Evolutionary conservation across 768 basidiomycete genomes (phyloP).

Genomic region (Imleria badia): DNA sequence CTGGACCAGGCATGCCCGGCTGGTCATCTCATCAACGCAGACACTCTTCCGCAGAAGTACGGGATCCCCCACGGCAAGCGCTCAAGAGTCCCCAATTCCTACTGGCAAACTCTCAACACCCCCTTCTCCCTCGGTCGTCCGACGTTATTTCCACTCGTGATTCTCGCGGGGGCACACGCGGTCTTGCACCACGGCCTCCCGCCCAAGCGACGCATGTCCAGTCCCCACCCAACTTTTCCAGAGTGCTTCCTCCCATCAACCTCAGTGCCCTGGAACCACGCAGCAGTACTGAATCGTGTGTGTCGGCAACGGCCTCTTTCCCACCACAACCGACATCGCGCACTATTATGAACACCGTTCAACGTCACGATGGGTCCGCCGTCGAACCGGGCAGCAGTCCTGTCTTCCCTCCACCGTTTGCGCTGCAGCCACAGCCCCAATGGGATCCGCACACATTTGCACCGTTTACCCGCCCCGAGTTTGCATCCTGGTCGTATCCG

Average conservation of each 20-base stretch:
- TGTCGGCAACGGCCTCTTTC: conserved; percentile 23
- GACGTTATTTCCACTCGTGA: conserved; percentile 9
- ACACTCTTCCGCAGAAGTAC: conserved; percentile 18
- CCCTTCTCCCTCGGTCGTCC: conserved; percentile 3
- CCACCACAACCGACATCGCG: conserved; percentile 30
- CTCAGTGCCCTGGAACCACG: conserved; percentile 16
- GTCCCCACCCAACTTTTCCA: conserved; percentile 26
- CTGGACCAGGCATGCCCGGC: conserved; percentile 59
- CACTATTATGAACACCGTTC: conserved; percentile 13
- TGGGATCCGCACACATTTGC: conserved; percentile 53
- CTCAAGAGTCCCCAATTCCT: conserved; percentile 11
- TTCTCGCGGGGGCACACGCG: conserved; percentile 13
- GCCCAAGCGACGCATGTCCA: conserved; percentile 12
- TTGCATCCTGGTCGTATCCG: conserved; percentile 34
- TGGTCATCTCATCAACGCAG: conserved; percentile 17
- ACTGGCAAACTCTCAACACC: conserved; percentile 1
- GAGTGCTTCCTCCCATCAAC: conserved; percentile 30
- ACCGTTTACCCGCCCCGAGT: conserved; percentile 37
- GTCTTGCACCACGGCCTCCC: conserved; percentile 7
- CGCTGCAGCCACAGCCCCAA: conserved; percentile 64
- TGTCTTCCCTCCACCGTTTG: conserved; percentile 53
- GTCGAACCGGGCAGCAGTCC: conserved; percentile 15
- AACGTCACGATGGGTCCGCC: conserved; percentile 16
- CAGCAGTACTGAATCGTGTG: conserved; percentile 15
- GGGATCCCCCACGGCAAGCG: conserved; percentile 15